Conservation (phyloP, 164 flowering plant species). For the Tetrastigma voinierianum region DNA sequence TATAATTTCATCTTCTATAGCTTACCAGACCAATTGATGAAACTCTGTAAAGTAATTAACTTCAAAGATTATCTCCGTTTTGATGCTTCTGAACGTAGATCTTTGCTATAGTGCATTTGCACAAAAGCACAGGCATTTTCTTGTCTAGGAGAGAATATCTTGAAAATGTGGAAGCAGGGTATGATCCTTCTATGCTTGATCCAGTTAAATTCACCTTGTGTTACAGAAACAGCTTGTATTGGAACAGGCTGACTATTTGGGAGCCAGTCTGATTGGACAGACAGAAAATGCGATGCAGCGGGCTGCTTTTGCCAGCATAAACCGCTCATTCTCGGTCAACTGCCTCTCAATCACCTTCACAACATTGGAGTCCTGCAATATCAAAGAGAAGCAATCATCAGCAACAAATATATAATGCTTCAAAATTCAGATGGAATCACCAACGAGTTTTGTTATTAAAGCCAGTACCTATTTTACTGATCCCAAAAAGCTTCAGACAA, state of each 20-base stretch:
- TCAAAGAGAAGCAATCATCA: constrained; percentile 4
- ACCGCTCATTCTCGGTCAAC: constrained; percentile 86
- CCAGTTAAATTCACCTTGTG: too few relatives aligned
- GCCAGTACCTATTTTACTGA: neutral
- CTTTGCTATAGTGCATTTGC: too few relatives aligned
- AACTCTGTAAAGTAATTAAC: too few relatives aligned
- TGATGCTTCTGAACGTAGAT: too few relatives aligned
- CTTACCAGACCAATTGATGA: too few relatives aligned
- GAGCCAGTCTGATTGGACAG: constrained; percentile 77
- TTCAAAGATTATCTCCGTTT: too few relatives aligned
- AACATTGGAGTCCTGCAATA: constrained; percentile 67
- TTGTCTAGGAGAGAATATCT: too few relatives aligned
- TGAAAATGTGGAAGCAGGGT: too few relatives aligned
- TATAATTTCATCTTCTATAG: too few relatives aligned
- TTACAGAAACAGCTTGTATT: too few relatives aligned
- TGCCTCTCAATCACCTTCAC: constrained; percentile 92
- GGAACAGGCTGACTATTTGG: constrained; percentile 40
- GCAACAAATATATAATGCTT: neutral
- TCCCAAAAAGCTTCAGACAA: neutral
- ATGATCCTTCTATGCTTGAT: too few relatives aligned
- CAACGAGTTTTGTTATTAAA: neutral
- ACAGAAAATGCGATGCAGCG: constrained; percentile 79
- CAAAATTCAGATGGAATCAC: neutral
- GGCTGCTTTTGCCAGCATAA: constrained; percentile 91
- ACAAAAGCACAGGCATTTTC: too few relatives aligned